Percentiles rank a stretch among this genome's conserved stretches.
phyloP scores from a whole-genome alignment of 305 asterid species.

The Fraxinus platypoda region DNA sequence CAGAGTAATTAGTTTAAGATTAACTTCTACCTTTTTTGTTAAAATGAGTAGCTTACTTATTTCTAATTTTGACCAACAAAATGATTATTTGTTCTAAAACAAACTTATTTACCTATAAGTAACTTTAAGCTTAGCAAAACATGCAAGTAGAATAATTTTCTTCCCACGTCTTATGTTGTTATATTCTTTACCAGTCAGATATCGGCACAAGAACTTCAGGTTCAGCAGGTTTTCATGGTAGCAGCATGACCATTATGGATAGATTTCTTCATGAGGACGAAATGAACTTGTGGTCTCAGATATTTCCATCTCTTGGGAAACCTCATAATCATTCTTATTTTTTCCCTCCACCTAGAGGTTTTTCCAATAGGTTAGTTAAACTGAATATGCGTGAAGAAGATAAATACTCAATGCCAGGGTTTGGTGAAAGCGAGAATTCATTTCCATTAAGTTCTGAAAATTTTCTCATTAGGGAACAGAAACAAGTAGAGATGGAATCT shows the following conservation, averaged over 20 bases:
- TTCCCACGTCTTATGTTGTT: conserved; percentile 26
- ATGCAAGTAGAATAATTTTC: conserved; percentile 7
- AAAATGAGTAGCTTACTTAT: not conserved
- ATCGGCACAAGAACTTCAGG: conserved; percentile 42
- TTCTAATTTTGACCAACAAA: not conserved
- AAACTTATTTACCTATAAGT: not conserved
- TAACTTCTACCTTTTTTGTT: not conserved
- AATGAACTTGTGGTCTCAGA: conserved; percentile 45
- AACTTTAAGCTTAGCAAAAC: not conserved
- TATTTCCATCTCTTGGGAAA: conserved; percentile 38
- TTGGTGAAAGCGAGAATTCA: conserved; percentile 32
- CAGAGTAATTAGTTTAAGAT: not conserved
- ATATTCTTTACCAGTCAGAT: conserved; percentile 59
- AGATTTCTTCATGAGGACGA: conserved; percentile 38
- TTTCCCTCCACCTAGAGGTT: conserved; percentile 31
- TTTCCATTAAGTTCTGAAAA: conserved; percentile 42
- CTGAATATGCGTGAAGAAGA: conserved; percentile 43
- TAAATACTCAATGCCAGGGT: conserved; percentile 34
- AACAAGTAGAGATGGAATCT: conserved; percentile 37
- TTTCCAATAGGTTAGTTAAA: conserved; percentile 42
- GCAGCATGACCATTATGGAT: conserved; percentile 33
- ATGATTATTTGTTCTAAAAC: not conserved
- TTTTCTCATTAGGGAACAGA: conserved; percentile 36
- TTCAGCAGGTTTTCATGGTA: conserved; percentile 39
- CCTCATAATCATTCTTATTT: conserved; percentile 29